Evolutionary conservation across 805 yeast species (phyloP).

Genomic region (Saccharomyces jurei): DNA sequence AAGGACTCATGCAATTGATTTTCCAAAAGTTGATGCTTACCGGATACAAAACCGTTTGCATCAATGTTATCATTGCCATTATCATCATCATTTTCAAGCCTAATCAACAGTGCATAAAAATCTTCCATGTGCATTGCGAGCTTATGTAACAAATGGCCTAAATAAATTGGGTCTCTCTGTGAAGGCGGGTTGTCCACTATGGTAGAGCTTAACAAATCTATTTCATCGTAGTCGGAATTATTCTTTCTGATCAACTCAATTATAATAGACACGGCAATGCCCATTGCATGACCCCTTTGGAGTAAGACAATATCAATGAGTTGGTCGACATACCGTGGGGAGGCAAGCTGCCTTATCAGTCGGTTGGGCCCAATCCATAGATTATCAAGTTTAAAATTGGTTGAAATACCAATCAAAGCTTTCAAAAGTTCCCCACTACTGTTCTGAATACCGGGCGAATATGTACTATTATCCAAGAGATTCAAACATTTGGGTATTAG

Average conservation of each 20-base stretch:
- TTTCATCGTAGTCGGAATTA: conserved; percentile 86
- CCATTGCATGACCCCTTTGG: conserved; percentile 69
- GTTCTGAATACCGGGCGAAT: conserved; percentile 59
- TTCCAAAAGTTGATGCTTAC: conserved; percentile 29
- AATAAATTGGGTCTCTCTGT: conserved; percentile 78
- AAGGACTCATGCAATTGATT: conserved; percentile 56
- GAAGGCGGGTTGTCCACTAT: conserved; percentile 82
- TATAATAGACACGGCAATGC: conserved; percentile 84
- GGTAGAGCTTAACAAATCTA: conserved; percentile 69
- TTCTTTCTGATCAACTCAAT: conserved; percentile 90
- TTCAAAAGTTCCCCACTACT: conserved; percentile 90
- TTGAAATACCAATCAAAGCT: conserved; percentile 85
- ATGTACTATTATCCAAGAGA: conserved; percentile 49
- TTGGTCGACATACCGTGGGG: conserved; percentile 50
- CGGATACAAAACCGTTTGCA: neutral
- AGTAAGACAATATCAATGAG: conserved; percentile 62
- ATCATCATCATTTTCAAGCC: conserved; percentile 20
- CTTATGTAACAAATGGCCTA: conserved; percentile 72
- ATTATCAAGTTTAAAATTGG: conserved; percentile 42
- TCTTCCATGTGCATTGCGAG: conserved; percentile 40
- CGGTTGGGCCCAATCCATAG: conserved; percentile 91
- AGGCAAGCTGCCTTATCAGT: conserved; percentile 76
- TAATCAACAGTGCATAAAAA: conserved; percentile 3
- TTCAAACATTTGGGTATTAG: conserved; percentile 63
- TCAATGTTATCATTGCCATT: conserved; percentile 2